Evolutionary conservation across 495 filamentous ascomycete species (phyloP), one percentile per base, ranked within the genome.

Genomic region (Penicillium egyptiacum): DNA sequence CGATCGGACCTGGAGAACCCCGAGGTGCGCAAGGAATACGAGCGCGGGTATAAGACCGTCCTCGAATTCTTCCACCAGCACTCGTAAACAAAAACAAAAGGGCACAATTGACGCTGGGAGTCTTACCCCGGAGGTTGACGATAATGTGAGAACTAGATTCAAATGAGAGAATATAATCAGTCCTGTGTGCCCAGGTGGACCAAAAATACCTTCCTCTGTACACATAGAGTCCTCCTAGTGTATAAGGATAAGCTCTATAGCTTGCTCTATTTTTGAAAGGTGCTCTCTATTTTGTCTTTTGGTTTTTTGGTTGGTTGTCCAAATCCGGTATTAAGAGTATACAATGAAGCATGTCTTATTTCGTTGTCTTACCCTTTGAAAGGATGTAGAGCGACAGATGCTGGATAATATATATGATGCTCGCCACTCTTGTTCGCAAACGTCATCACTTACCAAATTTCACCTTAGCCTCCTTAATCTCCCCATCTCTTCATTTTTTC

Each of bases 41-140:
- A 85, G 73, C 75, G 88, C 14, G 91, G 89, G 0, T 96, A 96
- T 67, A 79, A 85, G 79, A 81, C 81, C 12, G 75, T 90, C 53
- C 65, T 95, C 44, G 81, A 85, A 44, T 95, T 91, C 70, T 88
- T 92, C 70, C 81, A 83, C 40, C 77, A 91, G 79, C 76, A 93
- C 71, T 78, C 89, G 69, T 90, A 73, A 82, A 35, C 6, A 48
- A 20, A 20, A 66, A 2, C 17, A n/a, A 39, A 39, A 39, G n/a
- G 35, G n/a, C n/a, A 17, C 12, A 17, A 10, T 20, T 41, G n/a
- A 19, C 4, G 16, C 10, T 19, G n/a, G 28, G 28, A 43, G 19
- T 2, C 43, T 48, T 14, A 26, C 5, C 9, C 3, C 2, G 28
- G 17, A 48, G 45, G 8, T 20, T 30, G 10, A 31, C 8, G 45